Percentiles rank a stretch among this genome's conserved stretches.
Evolutionary conservation across 2,329 filamentous ascomycete species (phyloP).

Genomic region (Ophiocordyceps camponoti-floridani): DNA sequence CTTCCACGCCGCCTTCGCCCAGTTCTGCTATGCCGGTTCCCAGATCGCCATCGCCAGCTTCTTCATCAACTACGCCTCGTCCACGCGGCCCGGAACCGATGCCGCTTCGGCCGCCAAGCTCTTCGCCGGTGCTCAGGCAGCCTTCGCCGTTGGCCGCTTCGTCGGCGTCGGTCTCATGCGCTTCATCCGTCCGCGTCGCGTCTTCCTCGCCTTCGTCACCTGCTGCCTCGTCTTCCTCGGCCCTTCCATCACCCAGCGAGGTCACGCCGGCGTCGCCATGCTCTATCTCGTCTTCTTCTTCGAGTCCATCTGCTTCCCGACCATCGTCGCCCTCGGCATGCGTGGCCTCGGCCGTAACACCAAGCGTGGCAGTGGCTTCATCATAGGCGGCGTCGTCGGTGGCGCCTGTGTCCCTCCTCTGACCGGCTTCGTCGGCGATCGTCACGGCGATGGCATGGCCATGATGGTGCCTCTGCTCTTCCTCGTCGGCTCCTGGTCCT

Average conservation of each 20-base stretch:
- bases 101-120: slow-evolving; percentile 42
- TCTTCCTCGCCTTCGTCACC: slow-evolving; percentile 49
- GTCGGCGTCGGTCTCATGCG: slow-evolving; percentile 49
- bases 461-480: slow-evolving; percentile 50
- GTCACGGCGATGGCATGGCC: slow-evolving; percentile 37
- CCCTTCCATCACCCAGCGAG: slow-evolving; percentile 26
- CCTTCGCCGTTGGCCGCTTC: slow-evolving; percentile 58
- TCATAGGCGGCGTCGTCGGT: slow-evolving; percentile 50
- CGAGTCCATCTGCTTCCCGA: slow-evolving; percentile 66
- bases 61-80: slow-evolving; percentile 57
- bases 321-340: slow-evolving; percentile 63
- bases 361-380: slow-evolving; percentile 57
- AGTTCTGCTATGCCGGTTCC: slow-evolving; percentile 64
- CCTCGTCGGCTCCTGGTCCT: slow-evolving; percentile 36
- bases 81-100: slow-evolving; percentile 34
- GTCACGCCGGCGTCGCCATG: slow-evolving; percentile 35
- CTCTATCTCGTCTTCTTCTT: slow-evolving; percentile 60
- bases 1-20: slow-evolving; percentile 58
- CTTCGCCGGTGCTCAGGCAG: slow-evolving; percentile 56
- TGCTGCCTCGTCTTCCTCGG: slow-evolving; percentile 44
- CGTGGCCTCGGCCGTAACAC: slow-evolving; percentile 58
- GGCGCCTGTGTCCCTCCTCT: slow-evolving; percentile 60
- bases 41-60: slow-evolving; percentile 49
- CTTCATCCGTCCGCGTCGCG: slow-evolving; percentile 43
- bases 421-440: slow-evolving; percentile 49